Evolutionary conservation across 2,329 filamentous ascomycete species (phyloP), one percentile per base, ranked within the genome.

Genomic region (Chaetomium sp.): DNA sequence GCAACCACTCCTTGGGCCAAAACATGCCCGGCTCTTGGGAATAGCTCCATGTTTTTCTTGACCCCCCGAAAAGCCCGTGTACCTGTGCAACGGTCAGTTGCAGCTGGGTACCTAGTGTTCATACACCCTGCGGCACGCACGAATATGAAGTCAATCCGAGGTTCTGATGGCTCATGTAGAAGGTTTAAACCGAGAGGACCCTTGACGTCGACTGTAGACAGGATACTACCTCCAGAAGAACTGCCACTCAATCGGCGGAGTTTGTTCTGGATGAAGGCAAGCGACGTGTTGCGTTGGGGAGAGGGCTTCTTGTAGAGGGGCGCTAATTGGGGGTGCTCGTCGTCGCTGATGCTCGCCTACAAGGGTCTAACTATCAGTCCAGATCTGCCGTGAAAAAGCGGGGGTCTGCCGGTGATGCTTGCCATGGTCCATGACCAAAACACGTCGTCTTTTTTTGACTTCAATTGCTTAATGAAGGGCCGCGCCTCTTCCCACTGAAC

Each of bases 1-100:
- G 69, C 0, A 48, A 35, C 69, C 70, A 76, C 27, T 62, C 49
- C 54, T 68, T 56, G 0, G 74, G 74, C 74, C 73, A 76, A 57
- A 71, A 76, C 12, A 66, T 56, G 5, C 50, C 52, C 0, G 59
- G 63, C 40, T 70, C 62, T 3, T 57, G 35, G 1, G 64, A 59
- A 54, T 72, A 69, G 7, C 65, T 65, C 73, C 74, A 76, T 57
- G 74, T 75, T 55, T 70, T 70, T 1, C 65, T 64, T 2, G 72
- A 72, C 12, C 64, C 65, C 0, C 72, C 72, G 1, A 70, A 66
- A 2, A 76, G 64, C 1, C 72, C 71, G 56, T 75, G 73, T 5
- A 76, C 67, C 48, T 50, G 37, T 8, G 12, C 33, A 36, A 48
- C n/a, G 33, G 11, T 48, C 33, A 46, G 33, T 14, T 8, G 6